Evolutionary conservation across 176 grass and related monocot species (phyloP), one percentile per base, ranked within the genome.

Genomic region (Bothriochloa decipiens): DNA sequence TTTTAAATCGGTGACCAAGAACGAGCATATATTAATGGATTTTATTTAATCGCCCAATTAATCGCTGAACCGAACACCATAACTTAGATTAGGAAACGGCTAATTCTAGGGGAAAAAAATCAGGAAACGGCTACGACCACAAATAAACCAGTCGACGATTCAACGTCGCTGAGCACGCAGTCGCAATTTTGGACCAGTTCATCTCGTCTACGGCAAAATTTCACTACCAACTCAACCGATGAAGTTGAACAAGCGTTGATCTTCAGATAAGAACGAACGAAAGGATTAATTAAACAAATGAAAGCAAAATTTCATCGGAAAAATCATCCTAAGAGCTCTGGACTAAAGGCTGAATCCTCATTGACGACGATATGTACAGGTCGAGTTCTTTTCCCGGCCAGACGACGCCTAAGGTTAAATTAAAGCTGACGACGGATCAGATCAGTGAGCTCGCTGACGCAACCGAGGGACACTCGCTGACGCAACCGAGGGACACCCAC

Each of bases 231-330:
- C 16, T 67, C 37, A 81, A 47, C 22, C 18, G 61, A 22, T 20
- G 2, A 3, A 33, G 57, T 28, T 42, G 25, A 65, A 37, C 53
- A 57, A 15, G 66, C 23, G 49, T 49, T 25, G 29, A 18, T 27
- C 62, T 63, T 9, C 3, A 43, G 17, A 20, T 28, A 17, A 47
- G 35, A 64, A 58, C 45, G 7, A 11, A n/a, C 45, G 8, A 11
- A 23, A 29, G 2, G 25, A 23, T n/a, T n/a, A 20, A 43, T 35
- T 35, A 35, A 60, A 5, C 41, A 40, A 42, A 37, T 9, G 67
- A 81, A 33, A 45, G 15, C 74, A 86, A 86, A 86, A 68, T 61
- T 83, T 70, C 78, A 86, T 65, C 66, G 2, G 45, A 15, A 6
- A 63, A 20, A 6, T 8, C 8, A 18, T 43, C 35, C 83, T 22